phyloP scores from a whole-genome alignment of 2,329 filamentous ascomycete genomes.

The Sarocladium kiliense region DNA sequence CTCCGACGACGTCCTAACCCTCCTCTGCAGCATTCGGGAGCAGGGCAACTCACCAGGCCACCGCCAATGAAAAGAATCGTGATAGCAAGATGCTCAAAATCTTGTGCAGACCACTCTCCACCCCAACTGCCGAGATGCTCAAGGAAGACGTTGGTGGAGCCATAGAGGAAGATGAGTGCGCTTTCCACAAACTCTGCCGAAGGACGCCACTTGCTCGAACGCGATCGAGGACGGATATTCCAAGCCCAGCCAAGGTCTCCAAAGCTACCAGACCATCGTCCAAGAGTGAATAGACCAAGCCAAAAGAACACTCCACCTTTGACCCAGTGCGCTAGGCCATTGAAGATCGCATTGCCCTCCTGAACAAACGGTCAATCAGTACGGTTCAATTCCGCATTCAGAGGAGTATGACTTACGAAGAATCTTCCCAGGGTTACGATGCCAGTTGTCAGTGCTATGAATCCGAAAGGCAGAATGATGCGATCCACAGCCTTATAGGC shows the following conservation, averaged over 20 bases:
- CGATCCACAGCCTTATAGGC: constrained; percentile 69
- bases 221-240: constrained; percentile 66
- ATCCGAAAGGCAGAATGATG: constrained; percentile 72
- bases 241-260: constrained; percentile 91
- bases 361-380: constrained; percentile 24
- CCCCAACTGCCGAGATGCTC: constrained; percentile 79
- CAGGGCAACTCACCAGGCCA: constrained; percentile 62
- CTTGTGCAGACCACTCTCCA: constrained; percentile 65
- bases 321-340: constrained; percentile 85
- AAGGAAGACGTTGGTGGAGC: constrained; percentile 83
- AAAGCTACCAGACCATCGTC: constrained; percentile 86
- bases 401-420: constrained; percentile 58
- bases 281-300: constrained; percentile 81
- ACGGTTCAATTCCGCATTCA: neutral
- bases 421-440: constrained; percentile 75
- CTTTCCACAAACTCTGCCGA: constrained; percentile 89
- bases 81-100: constrained; percentile 89
- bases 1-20: neutral
- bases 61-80: constrained; percentile 92
- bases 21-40: constrained; percentile 17
- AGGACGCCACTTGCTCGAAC: constrained; percentile 57
- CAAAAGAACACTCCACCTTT: constrained; percentile 95
- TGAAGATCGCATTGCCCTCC: constrained; percentile 68
- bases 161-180: constrained; percentile 84
- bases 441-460: constrained; percentile 66